Evolutionary conservation across 1,284 basidiomycete species (phyloP), one percentile per base, ranked within the genome.

Genomic region (Boletus hoseneyae): DNA sequence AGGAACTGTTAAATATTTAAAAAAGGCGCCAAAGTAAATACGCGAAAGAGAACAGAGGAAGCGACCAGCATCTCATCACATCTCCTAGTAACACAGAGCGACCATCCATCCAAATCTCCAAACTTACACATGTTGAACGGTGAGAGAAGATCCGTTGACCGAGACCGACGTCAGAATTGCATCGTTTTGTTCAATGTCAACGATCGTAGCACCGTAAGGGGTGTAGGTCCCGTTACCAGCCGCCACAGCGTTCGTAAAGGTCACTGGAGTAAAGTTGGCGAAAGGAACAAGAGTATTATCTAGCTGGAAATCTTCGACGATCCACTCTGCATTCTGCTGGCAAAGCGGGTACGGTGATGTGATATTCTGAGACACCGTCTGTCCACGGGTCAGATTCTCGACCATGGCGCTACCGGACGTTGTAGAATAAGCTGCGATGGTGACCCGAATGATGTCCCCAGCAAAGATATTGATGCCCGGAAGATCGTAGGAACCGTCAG

Each of bases 261-360:
- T 36, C n/a, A 44, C 33, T 6, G 38, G 12, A 9, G 16, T 15
- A 27, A 47, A 34, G 32, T 47, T 15, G 36, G 45, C 45, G 25
- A 47, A 40, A 12, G 38, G 45, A 27, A 25, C 42, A 21, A 43
- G 30, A 29, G 19, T 18, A 4, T n/a, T 13, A 18, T 7, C 11
- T 16, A 35, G 15, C n/a, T 25, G n/a, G 32, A 27, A 43, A 35
- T 50, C 47, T 18, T 55, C 48, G 11, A 56, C 43, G 10, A 52
- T 43, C 54, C 54, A 56, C 19, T 47, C 41, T 6, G 48, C 44
- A 13, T 50, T 32, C 25, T 47, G 21, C 7, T 35, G n/a, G 29
- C 54, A 56, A n/a, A 56, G 32, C 3, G 35, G 2, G 3, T 4
- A 3, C 6, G 10, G 4, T 6, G 29, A 18, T 6, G 36, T 34